Base-by-base conservation (phyloP, 148 eudicot genomes). In the Camellia sinensis region DNA sequence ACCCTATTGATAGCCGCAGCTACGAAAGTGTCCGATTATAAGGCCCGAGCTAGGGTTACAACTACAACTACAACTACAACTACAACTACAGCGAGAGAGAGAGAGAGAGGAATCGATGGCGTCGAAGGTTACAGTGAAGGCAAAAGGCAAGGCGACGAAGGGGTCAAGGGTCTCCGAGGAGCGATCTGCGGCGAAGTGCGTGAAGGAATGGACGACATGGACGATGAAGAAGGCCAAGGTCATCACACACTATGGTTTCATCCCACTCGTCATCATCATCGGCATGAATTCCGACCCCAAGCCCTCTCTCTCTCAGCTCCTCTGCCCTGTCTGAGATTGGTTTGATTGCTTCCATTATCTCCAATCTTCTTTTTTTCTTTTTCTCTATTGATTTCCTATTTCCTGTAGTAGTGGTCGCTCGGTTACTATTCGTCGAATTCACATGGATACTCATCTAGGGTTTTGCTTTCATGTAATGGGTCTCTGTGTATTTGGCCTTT, bases 251-350 rank as follows among this genome's bases (percentile, higher is more conserved):
- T 93, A 89, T 13, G 97, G 97, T 1, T 93, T 89, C 78, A 93
- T 93, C 29, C 97, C 97, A 1, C 54, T 93, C 18, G 78, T 93
- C 56, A 91, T 93, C 80, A 72, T 86, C 82, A 80, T 93, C 64
- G 97, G 94, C 78, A 93, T 93, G 97, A 90, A 89, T 67, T 86
- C 97, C 52, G 93, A 93, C 6, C 97, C 97, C 77, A 91, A 91
- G 75, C 97, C 97, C 10, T 80, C 94, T 6, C 72, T 88, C 22
- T 88, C 90, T 37, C 97, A 93, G 82, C 97, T 93, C 79, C 89
- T 93, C 64, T 83, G 89, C 84, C 94, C 97, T 0, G 85, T 91
- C 75, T 92, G 37, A 29, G 29, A 29, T 29, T 29, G 37, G 37
- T 29, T 29, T 29, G 82, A 88, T 72, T 52, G 19, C 45, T 14